Evolutionary conservation across 805 yeast genomes (phyloP).

Genomic region (Ogataea corticis): DNA sequence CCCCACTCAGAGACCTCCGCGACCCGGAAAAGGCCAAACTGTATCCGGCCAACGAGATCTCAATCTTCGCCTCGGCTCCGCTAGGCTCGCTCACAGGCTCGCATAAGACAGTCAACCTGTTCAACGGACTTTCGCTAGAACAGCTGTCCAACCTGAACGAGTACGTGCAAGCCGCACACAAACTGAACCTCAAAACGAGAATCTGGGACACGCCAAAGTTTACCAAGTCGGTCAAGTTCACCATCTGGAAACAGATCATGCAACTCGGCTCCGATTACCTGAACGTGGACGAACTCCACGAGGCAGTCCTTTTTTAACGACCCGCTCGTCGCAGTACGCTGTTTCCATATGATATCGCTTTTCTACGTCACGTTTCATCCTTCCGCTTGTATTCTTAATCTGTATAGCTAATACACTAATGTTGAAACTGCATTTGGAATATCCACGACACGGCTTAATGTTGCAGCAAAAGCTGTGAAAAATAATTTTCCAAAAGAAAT

Average conservation of each 20-base stretch:
- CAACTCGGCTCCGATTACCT: conserved; percentile 54
- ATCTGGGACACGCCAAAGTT: conserved; percentile 73
- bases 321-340: too few relatives aligned
- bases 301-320: conserved; percentile 12
- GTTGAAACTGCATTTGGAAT: too few relatives aligned
- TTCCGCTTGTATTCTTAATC: conserved; percentile 1
- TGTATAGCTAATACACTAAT: too few relatives aligned
- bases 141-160: conserved; percentile 34
- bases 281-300: conserved; percentile 60
- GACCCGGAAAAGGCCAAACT: conserved; percentile 16
- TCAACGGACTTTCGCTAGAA: conserved; percentile 34
- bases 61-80: conserved; percentile 28
- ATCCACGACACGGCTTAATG: too few relatives aligned
- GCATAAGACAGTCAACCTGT: conserved; percentile 12
- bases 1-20: conserved; percentile 39
- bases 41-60: conserved; percentile 22
- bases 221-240: conserved; percentile 50
- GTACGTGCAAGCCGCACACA: conserved; percentile 42
- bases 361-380: background rate
- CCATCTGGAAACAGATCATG: conserved; percentile 51
- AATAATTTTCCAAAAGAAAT: too few relatives aligned
- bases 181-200: conserved; percentile 52
- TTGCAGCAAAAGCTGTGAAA: too few relatives aligned
- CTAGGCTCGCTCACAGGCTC: conserved; percentile 22
- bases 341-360: too few relatives aligned